These are phyloP conservation scores for Pleodorina starrii DNA, from an alignment of 139 green algal genomes.

Conservation along the genomic window DNA sequence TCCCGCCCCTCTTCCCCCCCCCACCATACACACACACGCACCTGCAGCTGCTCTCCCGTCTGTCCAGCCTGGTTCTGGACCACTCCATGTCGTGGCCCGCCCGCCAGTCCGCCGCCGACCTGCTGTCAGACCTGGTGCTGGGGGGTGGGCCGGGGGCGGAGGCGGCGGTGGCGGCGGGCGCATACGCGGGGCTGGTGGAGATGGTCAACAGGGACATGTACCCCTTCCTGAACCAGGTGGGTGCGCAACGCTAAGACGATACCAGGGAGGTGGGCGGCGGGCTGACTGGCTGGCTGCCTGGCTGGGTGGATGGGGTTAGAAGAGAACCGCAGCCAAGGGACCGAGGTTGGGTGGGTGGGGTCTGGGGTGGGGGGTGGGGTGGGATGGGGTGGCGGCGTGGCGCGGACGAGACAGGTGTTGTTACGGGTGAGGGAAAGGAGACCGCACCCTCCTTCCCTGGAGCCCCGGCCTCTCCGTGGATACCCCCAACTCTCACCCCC, in stretches of 20 bases:
- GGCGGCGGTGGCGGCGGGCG: conserved; percentile 34
- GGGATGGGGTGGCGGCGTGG: too few species aligned
- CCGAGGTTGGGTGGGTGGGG: too few species aligned
- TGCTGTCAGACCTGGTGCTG: conserved; percentile 48
- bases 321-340: too few species aligned
- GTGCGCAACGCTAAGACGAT: too few species aligned
- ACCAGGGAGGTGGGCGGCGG: neutral
- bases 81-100: conserved; percentile 27
- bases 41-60: conserved; percentile 7
- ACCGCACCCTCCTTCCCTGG: too few species aligned
- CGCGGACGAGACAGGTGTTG: too few species aligned
- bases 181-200: conserved; percentile 30
- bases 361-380: too few species aligned
- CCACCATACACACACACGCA: neutral
- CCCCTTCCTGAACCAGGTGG: conserved; percentile 41
- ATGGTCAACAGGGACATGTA: conserved; percentile 41
- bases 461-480: too few species aligned
- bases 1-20: neutral
- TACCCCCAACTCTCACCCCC: too few species aligned
- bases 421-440: too few species aligned
- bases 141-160: conserved; percentile 6
- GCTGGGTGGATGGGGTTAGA: neutral
- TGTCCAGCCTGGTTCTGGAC: conserved; percentile 12
- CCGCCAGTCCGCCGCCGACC: conserved; percentile 30
- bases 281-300: neutral